phyloP scores from a whole-genome alignment of 2,329 filamentous ascomycete species.

The Metarhizium sp. region DNA sequence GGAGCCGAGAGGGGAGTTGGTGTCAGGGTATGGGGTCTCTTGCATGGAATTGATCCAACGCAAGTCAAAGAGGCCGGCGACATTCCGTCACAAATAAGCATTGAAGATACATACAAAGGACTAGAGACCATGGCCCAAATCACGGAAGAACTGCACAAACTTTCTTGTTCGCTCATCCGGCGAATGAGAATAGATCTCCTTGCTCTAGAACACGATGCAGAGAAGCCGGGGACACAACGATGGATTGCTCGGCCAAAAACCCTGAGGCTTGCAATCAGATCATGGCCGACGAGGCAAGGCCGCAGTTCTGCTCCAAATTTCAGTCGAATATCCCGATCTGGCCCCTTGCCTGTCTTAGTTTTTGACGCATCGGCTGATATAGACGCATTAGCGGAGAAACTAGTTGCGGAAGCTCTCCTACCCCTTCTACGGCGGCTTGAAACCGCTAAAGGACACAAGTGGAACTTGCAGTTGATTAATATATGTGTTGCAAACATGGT shows the following conservation, averaged over 20 bases:
- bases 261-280: constrained; percentile 69
- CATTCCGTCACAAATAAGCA: constrained; percentile 80
- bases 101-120: constrained; percentile 82
- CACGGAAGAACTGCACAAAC: constrained; percentile 54
- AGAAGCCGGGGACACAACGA: constrained; percentile 21
- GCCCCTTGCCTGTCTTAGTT: constrained; percentile 61
- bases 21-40: constrained; percentile 60
- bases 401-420: constrained; percentile 60
- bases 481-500: constrained; percentile 82
- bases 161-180: constrained; percentile 62
- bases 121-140: constrained; percentile 58
- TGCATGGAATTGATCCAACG: constrained; percentile 71
- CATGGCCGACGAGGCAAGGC: constrained; percentile 28
- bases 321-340: constrained; percentile 67
- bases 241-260: constrained; percentile 82
- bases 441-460: constrained; percentile 52
- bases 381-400: constrained; percentile 53
- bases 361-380: constrained; percentile 53
- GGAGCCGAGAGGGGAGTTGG: constrained; percentile 66
- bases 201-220: constrained; percentile 32
- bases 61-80: constrained; percentile 64
- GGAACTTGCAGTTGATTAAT: constrained; percentile 79
- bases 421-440: constrained; percentile 69
- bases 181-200: constrained; percentile 73
- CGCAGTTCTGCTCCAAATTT: constrained; percentile 45